These are phyloP conservation scores for Amesomyces nigricolor DNA, from an alignment of 2,329 filamentous ascomycete genomes.

Conservation along the genomic window DNA sequence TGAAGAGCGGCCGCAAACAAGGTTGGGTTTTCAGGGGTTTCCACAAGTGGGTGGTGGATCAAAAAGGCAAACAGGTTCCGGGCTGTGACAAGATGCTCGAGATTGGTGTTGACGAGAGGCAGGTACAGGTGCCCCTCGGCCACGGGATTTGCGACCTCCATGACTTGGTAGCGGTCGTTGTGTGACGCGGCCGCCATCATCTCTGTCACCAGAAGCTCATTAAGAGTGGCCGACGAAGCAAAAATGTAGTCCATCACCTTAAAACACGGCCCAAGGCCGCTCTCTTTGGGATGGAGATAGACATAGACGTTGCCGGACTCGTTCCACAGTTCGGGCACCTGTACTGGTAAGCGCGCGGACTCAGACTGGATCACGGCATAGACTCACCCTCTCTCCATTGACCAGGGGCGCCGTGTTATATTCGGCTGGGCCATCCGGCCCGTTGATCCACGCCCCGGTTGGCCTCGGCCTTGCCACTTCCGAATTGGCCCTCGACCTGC, in stretches of 20 bases:
- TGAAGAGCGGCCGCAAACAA: conserved; percentile 51
- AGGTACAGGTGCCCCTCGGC: conserved; percentile 50
- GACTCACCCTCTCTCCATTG: conserved; percentile 49
- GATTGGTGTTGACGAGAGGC: conserved; percentile 43
- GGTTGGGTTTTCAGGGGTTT: conserved; percentile 47
- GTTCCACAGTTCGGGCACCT: conserved; percentile 64
- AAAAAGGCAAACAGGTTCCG: conserved; percentile 63
- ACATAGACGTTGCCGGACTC: conserved; percentile 53
- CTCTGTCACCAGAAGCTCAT: conserved; percentile 46
- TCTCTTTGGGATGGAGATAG: conserved; percentile 49
- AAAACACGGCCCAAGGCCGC: conserved; percentile 52
- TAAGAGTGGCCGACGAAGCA: conserved; percentile 49
- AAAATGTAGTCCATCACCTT: conserved; percentile 52
- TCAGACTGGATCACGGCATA: conserved; percentile 5
- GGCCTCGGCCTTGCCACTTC: conserved; percentile 23
- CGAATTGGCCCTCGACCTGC: conserved; percentile 48
- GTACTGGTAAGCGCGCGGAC: conserved; percentile 12
- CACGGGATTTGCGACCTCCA: conserved; percentile 33
- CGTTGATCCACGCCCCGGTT: conserved; percentile 49
- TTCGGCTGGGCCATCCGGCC: conserved; percentile 46
- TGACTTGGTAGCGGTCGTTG: conserved; percentile 41
- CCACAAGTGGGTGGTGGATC: conserved; percentile 57
- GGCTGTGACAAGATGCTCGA: conserved; percentile 53
- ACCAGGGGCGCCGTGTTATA: conserved; percentile 50
- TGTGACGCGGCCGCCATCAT: conserved; percentile 31